Evolutionary conservation across 306 rosid species (phyloP), one percentile per base, ranked within the genome.

Genomic region (Cucumis cinereus): DNA sequence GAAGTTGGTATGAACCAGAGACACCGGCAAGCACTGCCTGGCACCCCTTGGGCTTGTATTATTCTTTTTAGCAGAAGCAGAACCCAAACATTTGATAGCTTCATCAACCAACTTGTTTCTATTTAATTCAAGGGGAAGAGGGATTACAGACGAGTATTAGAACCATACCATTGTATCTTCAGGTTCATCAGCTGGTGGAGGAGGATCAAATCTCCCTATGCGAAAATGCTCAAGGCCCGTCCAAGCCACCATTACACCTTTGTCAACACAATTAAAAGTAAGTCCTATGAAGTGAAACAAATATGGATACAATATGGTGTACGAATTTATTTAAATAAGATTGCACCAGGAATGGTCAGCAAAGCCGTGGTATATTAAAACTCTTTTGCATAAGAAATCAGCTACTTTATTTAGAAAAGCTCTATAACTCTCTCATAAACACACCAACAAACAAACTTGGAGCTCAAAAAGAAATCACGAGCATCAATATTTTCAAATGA

Each of bases 171-270:
- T 75, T 81, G 83, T 80, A 79, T 86, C 89, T 83, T 90, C 98
- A 19, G 96, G 94, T 72, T 93, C 98, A 85, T 85, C 89, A 30
- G 91, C 88, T 69, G 94, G 91, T 28, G 98, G 94, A 75, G 98
- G 95, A 78, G 98, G 94, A 79, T 91, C 96, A 77, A 88, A 91
- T 90, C 98, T 87, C 83, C 97, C 96, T 80, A 87, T 20, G 53
- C 91, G 82, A 43, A 85, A 93, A 82, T 93, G 92, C 84, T 93
- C 98, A 79, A 93, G 88, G 78, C 98, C 98, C n/a, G 97, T 93
- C 98, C 97, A 93, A 81, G 97, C 98, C 78, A 93, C 87, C 98
- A 93, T 93, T 40, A 91, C 98, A 79, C 97, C 98, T 93, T 80
- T 62, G 75, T 77, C 81, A 56, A 58, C 78, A 43, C 67, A 79